These are phyloP conservation scores for Ganoderma meredithae DNA, from an alignment of 1,284 basidiomycete genomes.

Conservation along the genomic window DNA sequence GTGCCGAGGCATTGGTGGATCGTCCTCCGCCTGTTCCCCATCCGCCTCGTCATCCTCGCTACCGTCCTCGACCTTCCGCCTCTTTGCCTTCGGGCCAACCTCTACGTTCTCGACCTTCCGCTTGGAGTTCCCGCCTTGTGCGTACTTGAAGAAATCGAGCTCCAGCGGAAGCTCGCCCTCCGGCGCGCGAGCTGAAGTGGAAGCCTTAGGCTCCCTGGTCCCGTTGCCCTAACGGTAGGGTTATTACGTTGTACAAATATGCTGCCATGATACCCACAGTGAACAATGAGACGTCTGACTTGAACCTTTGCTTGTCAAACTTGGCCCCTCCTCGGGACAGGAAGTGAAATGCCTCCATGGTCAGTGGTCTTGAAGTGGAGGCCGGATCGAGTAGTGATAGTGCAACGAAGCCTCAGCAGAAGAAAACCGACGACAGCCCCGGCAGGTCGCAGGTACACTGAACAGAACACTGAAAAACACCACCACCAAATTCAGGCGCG, in stretches of 20 bases:
- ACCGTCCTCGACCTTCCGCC: constrained; percentile 42
- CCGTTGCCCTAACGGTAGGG: constrained; percentile 28
- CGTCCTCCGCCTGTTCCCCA: constrained; percentile 39
- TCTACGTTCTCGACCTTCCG: constrained; percentile 38
- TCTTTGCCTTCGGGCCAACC: constrained; percentile 44
- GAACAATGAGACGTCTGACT: constrained; percentile 70
- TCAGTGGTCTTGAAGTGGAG: not conserved
- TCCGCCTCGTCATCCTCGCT: constrained; percentile 40
- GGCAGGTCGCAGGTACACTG: too few species aligned
- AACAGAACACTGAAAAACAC: not conserved
- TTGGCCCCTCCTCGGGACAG: constrained; percentile 39
- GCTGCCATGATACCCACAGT: constrained; percentile 50
- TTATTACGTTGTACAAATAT: not conserved
- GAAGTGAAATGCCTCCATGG: constrained; percentile 42
- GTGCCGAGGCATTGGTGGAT: constrained; percentile 52
- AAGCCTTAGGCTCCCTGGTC: constrained; percentile 35
- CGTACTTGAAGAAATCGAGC: constrained; percentile 91
- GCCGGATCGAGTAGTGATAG: not conserved
- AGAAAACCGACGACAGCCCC: not conserved
- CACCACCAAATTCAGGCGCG: too few species aligned
- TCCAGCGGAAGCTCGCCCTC: constrained; percentile 72
- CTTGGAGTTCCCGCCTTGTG: constrained; percentile 61
- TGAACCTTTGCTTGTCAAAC: constrained; percentile 59
- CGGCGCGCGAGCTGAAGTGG: constrained; percentile 32
- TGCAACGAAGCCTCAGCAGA: not conserved